Evolutionary conservation across 164 flowering plant genomes (phyloP).

Genomic region (Echeveria elegans): DNA sequence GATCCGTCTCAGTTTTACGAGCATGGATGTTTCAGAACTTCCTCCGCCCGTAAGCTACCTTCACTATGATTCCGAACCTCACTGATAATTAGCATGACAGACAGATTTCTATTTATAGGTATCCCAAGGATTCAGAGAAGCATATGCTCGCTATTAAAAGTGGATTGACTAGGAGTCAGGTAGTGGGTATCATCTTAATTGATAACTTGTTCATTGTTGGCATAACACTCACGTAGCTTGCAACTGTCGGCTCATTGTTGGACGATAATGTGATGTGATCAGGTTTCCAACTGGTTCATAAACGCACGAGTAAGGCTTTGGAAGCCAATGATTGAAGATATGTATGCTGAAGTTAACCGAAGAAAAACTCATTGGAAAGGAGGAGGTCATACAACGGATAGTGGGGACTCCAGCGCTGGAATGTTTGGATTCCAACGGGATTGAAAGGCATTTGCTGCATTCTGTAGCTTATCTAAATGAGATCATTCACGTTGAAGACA

Average conservation of each 20-base stretch:
- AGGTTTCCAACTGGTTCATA: conserved; percentile 73
- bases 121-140: conserved; percentile 98
- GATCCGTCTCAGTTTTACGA: conserved; percentile 79
- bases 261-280: conserved; percentile 1
- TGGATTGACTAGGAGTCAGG: conserved; percentile 97
- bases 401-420: not conserved
- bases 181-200: conserved; percentile 8
- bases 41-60: conserved; percentile 75
- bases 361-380: conserved; percentile 20
- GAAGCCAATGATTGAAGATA: conserved; percentile 66
- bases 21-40: conserved; percentile 99
- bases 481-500: too few species aligned
- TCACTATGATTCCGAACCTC: not conserved
- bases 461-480: too few species aligned
- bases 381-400: conserved; percentile 15
- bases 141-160: conserved; percentile 81
- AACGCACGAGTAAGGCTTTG: conserved; percentile 58
- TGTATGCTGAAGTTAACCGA: conserved; percentile 47
- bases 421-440: conserved; percentile 5
- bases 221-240: too few species aligned
- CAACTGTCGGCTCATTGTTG: too few species aligned
- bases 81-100: not conserved
- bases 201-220: not conserved
- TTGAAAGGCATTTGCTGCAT: not conserved
- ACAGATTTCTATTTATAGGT: conserved; percentile 30